Percentiles rank a stretch among this genome's conserved stretches.
These are phyloP conservation scores for Plantago ovata DNA, from an alignment of 257 asterid genomes.

Conservation along the genomic window DNA sequence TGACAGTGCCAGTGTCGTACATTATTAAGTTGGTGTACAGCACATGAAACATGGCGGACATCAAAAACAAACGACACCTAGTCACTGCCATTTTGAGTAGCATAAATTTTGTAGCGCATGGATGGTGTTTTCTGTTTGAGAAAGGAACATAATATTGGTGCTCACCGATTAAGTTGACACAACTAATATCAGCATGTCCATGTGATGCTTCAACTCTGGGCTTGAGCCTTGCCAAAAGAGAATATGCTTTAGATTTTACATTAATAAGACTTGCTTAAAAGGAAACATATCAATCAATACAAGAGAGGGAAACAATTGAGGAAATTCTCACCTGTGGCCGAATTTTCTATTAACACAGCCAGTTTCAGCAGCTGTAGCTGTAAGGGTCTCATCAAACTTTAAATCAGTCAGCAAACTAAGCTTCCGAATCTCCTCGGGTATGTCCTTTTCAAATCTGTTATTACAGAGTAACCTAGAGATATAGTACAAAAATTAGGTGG, in stretches of 20 bases:
- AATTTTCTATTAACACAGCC: conserved; percentile 69
- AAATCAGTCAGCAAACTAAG: conserved; percentile 53
- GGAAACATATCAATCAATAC: background rate
- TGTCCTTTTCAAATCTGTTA: conserved; percentile 65
- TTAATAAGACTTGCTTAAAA: background rate
- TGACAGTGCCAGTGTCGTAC: background rate
- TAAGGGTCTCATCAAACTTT: conserved; percentile 47
- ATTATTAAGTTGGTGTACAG: background rate
- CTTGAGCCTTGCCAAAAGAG: conserved; percentile 8
- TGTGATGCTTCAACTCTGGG: conserved; percentile 28
- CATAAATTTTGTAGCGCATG: background rate
- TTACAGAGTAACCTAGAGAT: conserved; percentile 62
- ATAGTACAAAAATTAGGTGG: background rate
- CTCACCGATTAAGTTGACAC: conserved; percentile 24
- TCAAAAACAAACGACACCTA: background rate
- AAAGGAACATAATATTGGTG: background rate
- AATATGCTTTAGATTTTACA: background rate
- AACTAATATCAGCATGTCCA: conserved; percentile 29
- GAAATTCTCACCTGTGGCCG: conserved; percentile 56
- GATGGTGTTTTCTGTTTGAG: background rate
- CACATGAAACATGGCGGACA: background rate
- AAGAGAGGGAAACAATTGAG: background rate
- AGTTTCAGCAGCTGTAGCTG: conserved; percentile 42
- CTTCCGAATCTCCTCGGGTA: conserved; percentile 66
- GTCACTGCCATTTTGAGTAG: background rate